These are phyloP conservation scores for Rhodomyrtus psidioides DNA, from an alignment of 441 rosid genomes.

Conservation along the genomic window DNA sequence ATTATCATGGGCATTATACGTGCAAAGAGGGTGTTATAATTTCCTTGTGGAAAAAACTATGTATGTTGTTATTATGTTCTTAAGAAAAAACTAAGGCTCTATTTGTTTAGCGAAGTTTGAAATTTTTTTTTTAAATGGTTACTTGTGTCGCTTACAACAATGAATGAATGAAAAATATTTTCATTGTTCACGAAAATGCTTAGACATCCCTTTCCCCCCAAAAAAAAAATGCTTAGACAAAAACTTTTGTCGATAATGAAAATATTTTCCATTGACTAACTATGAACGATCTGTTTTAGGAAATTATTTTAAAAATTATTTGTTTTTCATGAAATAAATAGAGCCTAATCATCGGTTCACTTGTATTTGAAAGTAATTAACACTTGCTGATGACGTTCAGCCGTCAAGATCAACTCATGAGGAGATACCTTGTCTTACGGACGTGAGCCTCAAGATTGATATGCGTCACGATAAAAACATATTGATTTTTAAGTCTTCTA, in stretches of 20 bases:
- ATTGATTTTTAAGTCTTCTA: not conserved
- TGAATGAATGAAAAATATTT: too few relatives aligned
- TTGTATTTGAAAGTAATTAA: not conserved
- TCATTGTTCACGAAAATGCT: too few relatives aligned
- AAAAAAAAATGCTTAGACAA: too few relatives aligned
- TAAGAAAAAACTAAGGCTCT: not conserved
- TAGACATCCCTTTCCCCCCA: too few relatives aligned
- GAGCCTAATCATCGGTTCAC: accelerated
- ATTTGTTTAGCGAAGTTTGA: not conserved
- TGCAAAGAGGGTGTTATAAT: not conserved
- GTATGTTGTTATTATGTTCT: too few relatives aligned
- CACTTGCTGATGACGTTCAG: not conserved
- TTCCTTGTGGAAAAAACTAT: not conserved
- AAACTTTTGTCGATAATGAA: too few relatives aligned
- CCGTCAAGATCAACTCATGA: not conserved
- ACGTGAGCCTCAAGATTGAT: not conserved
- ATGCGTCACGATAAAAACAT: not conserved
- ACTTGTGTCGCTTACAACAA: too few relatives aligned
- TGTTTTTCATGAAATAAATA: accelerated
- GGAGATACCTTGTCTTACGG: not conserved
- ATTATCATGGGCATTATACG: not conserved
- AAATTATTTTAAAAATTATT: not conserved
- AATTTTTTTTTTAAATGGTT: too few relatives aligned
- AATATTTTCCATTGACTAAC: too few relatives aligned
- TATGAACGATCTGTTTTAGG: not conserved